Base-by-base conservation (phyloP, 106 monocot genomes). In the Dioscorea zingiberensis region DNA sequence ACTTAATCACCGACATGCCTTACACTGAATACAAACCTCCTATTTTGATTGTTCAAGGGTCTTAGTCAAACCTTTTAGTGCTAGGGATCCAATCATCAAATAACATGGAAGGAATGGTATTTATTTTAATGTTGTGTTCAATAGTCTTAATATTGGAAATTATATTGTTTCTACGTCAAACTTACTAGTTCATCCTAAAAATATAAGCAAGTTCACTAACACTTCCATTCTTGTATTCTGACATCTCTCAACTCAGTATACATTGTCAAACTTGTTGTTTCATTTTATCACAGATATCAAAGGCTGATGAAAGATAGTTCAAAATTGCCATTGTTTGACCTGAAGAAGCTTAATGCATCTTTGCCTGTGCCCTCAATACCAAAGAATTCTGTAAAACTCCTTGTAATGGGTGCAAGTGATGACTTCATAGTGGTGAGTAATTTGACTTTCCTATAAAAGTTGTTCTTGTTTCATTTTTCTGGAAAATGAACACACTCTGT, bases 361-460 rank as follows among this genome's bases (percentile, higher is more conserved):
- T 71, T 93, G 60, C 88, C 93, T 30, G 82, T 93, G 46, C 45
- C 85, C 25, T 75, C 87, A 46, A 68, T 85, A 26, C 77, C 71
- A 54, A 76, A 68, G 22, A 62, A 55, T 65, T 73, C 71, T 22
- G 16, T 77, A 22, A 23, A 83, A 19, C 9, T 93, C 55, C 81
- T 88, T 45, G 75, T 88, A 54, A 65, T 93, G n/a, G 93, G 93
- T 66, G 80, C 93, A 44, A 85, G 60, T 60, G 62, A 83, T 68
- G 93, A 93, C 62, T 93, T 88, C 70, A 93, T 93, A 44, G 93
- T 93, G 59, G 93, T 93, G 58, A 85, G 88, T 83, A 62, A 23
- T 46, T 27, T 23, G 1, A 19, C 38, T 24, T 54, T 24, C 16
- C 25, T 25, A 13, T 54, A 29, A 15, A 47, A 21, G n/a, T 48